These are phyloP conservation scores for Metschnikowia similis DNA, from an alignment of 805 yeast genomes.

Conservation along the genomic window DNA sequence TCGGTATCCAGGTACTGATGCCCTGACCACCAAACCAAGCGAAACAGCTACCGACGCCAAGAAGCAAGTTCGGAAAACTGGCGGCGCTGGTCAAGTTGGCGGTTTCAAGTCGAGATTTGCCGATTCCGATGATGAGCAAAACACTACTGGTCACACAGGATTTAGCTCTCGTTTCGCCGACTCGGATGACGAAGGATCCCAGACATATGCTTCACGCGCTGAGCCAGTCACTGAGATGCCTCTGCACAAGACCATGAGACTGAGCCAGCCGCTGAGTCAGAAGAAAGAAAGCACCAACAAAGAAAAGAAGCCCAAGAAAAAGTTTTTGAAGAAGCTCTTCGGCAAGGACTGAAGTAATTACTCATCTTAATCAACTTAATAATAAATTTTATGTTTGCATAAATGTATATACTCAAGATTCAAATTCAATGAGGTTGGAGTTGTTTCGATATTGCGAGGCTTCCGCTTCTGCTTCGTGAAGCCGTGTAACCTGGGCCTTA, in stretches of 20 bases:
- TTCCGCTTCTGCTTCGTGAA: constrained; percentile 23
- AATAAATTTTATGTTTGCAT: neutral
- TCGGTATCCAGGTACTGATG: neutral
- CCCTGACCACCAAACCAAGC: neutral
- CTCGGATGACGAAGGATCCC: constrained; percentile 26
- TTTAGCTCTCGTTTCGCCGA: constrained; percentile 26
- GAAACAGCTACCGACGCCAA: neutral
- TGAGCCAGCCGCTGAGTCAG: constrained; percentile 7
- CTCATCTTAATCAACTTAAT: neutral
- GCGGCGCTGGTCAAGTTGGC: neutral
- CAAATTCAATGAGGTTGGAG: constrained; percentile 43
- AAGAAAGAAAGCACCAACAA: constrained; percentile 12
- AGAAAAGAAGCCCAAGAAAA: constrained; percentile 28
- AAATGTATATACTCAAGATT: constrained; percentile 19
- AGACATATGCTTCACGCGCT: neutral
- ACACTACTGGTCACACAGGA: constrained; percentile 7
- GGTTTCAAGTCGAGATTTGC: constrained; percentile 51
- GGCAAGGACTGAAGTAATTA: constrained; percentile 21
- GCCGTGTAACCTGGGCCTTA: constrained; percentile 16
- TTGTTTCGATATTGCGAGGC: constrained; percentile 6
- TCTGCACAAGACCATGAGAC: constrained; percentile 12
- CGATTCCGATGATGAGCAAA: constrained; percentile 59
- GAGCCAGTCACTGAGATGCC: constrained; percentile 5
- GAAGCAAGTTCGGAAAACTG: neutral
- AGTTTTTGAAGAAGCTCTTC: constrained; percentile 37